These are phyloP conservation scores for Saprolegnia parasitica DNA, from an alignment of 352 stramenopile genomes.

Conservation along the genomic window DNA sequence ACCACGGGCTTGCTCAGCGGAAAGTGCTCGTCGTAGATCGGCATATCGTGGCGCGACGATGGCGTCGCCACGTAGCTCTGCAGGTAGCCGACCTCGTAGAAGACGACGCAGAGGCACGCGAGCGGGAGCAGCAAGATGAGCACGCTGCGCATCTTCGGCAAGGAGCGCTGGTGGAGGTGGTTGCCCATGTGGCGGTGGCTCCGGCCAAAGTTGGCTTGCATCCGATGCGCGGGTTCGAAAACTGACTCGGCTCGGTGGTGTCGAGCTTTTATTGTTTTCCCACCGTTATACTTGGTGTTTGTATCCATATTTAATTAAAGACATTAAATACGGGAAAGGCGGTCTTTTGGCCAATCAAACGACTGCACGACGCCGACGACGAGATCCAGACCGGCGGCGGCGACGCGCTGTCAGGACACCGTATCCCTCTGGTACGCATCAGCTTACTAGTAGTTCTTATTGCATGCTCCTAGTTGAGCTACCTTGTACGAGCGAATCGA, in stretches of 20 bases:
- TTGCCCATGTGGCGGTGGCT: neutral
- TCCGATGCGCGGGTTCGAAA: neutral
- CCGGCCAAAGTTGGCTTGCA: neutral
- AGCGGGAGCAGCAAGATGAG: conserved; percentile 64
- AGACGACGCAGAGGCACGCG: conserved; percentile 63
- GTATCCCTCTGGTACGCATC: no score
- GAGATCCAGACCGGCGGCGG: neutral
- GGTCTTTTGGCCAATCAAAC: neutral
- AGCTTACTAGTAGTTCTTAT: no score
- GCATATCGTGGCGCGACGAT: conserved; percentile 19
- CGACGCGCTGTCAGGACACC: no score
- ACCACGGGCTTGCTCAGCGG: neutral
- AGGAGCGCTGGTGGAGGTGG: neutral
- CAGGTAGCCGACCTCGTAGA: conserved; percentile 77
- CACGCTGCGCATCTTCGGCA: conserved; percentile 44
- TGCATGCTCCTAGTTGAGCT: no score
- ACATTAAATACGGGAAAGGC: neutral
- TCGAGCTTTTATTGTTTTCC: neutral
- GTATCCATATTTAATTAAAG: neutral
- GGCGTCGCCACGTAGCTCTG: conserved; percentile 56
- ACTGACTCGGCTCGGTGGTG: neutral
- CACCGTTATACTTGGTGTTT: neutral
- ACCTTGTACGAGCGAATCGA: no score
- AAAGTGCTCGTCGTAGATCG: neutral
- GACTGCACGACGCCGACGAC: neutral